These are phyloP conservation scores for Cucurbitaria berberidis DNA, from an alignment of 2,329 filamentous ascomycete species.

Conservation along the genomic window DNA sequence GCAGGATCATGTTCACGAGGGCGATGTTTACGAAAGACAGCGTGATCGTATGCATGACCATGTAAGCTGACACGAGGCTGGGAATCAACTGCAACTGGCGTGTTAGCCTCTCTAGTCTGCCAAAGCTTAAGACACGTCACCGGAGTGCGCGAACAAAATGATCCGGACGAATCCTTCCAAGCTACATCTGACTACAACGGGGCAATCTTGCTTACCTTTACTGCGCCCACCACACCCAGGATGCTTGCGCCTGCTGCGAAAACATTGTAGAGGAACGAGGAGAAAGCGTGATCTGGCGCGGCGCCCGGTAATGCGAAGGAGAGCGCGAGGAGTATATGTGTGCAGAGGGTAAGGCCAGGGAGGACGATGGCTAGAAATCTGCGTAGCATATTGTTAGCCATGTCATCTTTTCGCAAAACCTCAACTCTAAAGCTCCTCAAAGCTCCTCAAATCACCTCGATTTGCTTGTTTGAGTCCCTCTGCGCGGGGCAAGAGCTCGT, in stretches of 20 bases:
- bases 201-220: slow-evolving; percentile 46
- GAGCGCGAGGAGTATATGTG: slow-evolving; percentile 34
- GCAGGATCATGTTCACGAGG: slow-evolving; percentile 32
- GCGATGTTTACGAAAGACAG: slow-evolving; percentile 37
- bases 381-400: slow-evolving; percentile 3
- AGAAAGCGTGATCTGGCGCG: slow-evolving; percentile 38
- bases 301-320: slow-evolving; percentile 27
- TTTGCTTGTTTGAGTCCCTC: no score
- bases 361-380: slow-evolving; percentile 40
- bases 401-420: no score
- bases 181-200: neutral
- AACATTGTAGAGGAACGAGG: slow-evolving; percentile 49
- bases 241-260: slow-evolving; percentile 50
- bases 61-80: slow-evolving; percentile 34
- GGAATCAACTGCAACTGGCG: slow-evolving; percentile 24
- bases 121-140: neutral
- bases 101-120: slow-evolving; percentile 16
- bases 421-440: neutral
- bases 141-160: neutral
- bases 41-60: slow-evolving; percentile 32
- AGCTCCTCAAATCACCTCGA: neutral
- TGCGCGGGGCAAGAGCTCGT: neutral
- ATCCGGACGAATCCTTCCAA: neutral
- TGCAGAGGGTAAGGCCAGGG: slow-evolving; percentile 33
- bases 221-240: slow-evolving; percentile 52